phyloP scores from a whole-genome alignment of 345 rosid species.

The Ceriops tagal region DNA sequence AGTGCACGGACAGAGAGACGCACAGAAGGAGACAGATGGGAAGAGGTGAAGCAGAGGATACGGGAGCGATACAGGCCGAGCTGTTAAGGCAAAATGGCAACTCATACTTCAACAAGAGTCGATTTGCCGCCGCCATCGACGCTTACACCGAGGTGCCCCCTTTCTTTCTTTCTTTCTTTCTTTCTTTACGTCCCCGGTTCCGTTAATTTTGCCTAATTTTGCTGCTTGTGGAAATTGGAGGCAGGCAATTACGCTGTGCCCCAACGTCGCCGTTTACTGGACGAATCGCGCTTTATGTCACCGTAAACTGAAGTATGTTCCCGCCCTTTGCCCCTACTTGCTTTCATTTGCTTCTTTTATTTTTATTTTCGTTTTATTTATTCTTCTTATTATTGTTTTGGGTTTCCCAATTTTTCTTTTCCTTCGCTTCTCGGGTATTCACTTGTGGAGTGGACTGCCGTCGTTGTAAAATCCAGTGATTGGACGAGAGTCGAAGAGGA shows the following conservation, averaged over 20 bases:
- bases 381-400: background rate
- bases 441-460: slow-evolving; percentile 2
- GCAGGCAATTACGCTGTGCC: slow-evolving; percentile 96
- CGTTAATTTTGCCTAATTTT: background rate
- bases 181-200: background rate
- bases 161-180: background rate
- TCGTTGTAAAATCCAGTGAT: slow-evolving; percentile 43
- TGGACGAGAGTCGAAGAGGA: slow-evolving; percentile 85
- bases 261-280: slow-evolving; percentile 77
- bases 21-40: slow-evolving; percentile 27
- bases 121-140: slow-evolving; percentile 87
- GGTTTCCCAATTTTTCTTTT: background rate
- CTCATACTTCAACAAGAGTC: slow-evolving; percentile 47
- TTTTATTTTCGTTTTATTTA: background rate
- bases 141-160: slow-evolving; percentile 73
- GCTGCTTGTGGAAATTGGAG: slow-evolving; percentile 26
- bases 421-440: background rate
- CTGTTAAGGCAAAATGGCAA: slow-evolving; percentile 60
- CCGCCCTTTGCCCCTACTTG: background rate
- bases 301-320: slow-evolving; percentile 75
- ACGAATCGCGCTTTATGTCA: slow-evolving; percentile 94
- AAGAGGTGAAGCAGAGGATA: slow-evolving; percentile 24
- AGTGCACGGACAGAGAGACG: too few relatives aligned
- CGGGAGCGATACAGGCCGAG: slow-evolving; percentile 69
- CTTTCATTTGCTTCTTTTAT: background rate